Evolutionary conservation across 495 filamentous ascomycete genomes (phyloP), one percentile per base, ranked within the genome.

Genomic region (Astrothelium macrocarpum): DNA sequence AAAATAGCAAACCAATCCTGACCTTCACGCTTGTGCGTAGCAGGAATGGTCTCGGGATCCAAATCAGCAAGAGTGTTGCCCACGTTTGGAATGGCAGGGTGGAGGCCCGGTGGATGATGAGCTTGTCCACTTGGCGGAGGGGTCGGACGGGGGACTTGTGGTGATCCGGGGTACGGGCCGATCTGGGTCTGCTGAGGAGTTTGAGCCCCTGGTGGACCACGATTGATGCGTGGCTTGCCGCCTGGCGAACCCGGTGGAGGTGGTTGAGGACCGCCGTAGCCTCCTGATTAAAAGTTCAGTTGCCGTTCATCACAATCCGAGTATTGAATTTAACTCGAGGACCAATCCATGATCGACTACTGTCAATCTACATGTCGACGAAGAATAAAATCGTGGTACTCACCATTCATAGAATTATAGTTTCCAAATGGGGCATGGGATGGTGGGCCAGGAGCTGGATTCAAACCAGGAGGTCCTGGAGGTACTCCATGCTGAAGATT

Each of bases 101-200:
- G 71, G 49, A 59, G 71, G 12, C 61, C 63, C 18, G 64, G 28
- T 1, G 70, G 61, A n/a, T 71, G 68, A 45, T 64, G 62, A 68
- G 74, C 78, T 64, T 76, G 76, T 74, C 74, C 83, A 72, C 67
- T 76, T 46, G 76, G 81, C 53, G 81, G 87, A 32, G 91, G 89
- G 9, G 88, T 90, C 1, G 90, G 92, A 56, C 91, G 90, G 43
- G 86, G 84, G 58, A 94, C 85, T 70, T 91, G 88, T 42, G 92
- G 92, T n/a, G 95, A 96, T 32, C 90, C 91, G 10, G 90, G 86
- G 75, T 96, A 96, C 39, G 90, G 86, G 28, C 89, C 82, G 60
- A 85, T 84, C 59, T 89, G 88, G 68, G 84, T 87, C 73, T 96
- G 91, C 74, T 96, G 91, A 14, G 93, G 94, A 59, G 94, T 97